These are phyloP conservation scores for Wickerhamiella galacta DNA, from an alignment of 805 yeast species.

Conservation along the genomic window DNA sequence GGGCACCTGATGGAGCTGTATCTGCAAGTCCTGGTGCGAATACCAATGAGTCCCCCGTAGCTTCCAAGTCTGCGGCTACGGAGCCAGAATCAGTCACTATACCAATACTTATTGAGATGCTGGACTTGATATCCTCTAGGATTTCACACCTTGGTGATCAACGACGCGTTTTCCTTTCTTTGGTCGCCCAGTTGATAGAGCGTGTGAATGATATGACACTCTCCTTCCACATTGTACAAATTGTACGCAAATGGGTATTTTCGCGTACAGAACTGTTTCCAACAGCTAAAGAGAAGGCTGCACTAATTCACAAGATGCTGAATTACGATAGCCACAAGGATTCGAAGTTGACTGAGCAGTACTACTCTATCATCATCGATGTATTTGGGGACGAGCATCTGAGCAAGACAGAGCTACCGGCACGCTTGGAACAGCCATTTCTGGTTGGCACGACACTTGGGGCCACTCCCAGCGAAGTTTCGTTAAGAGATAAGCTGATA, in stretches of 20 bases:
- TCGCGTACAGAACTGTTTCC: slow-evolving; percentile 74
- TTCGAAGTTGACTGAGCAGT: slow-evolving; percentile 47
- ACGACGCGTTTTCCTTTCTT: slow-evolving; percentile 68
- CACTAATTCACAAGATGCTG: slow-evolving; percentile 82
- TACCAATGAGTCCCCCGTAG: slow-evolving; percentile 11
- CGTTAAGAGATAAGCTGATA: slow-evolving; percentile 64
- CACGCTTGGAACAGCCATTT: slow-evolving; percentile 92
- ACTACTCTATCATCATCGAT: slow-evolving; percentile 72
- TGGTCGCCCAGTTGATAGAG: slow-evolving; percentile 80
- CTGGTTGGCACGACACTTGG: slow-evolving; percentile 72
- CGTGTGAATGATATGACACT: slow-evolving; percentile 66
- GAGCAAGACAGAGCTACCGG: slow-evolving; percentile 74
- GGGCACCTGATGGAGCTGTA: background rate
- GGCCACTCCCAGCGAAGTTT: slow-evolving; percentile 35
- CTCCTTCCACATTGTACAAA: slow-evolving; percentile 52
- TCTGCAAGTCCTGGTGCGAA: background rate
- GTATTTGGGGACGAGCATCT: slow-evolving; percentile 68
- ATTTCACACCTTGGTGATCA: slow-evolving; percentile 85
- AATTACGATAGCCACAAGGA: slow-evolving; percentile 82
- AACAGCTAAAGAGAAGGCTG: slow-evolving; percentile 90
- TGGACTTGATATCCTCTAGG: slow-evolving; percentile 63
- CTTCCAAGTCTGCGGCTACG: slow-evolving; percentile 12
- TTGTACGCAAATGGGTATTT: slow-evolving; percentile 83
- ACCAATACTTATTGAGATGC: slow-evolving; percentile 47
- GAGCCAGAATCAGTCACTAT: slow-evolving; percentile 6